phyloP scores from a whole-genome alignment of 169 alveolate species.

The Toxoplasma gondii region DNA sequence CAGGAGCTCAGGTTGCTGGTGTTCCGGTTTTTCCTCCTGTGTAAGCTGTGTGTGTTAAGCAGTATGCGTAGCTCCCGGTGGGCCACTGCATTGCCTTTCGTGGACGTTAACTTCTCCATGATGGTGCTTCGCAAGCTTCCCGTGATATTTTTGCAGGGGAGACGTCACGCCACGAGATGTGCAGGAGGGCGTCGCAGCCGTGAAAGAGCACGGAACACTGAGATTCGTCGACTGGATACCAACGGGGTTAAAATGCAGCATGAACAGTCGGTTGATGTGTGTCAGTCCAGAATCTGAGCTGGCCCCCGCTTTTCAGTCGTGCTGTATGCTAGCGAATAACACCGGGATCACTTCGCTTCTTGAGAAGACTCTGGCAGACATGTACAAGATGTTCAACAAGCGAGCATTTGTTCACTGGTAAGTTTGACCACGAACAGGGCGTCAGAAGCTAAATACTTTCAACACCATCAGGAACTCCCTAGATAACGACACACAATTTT shows the following conservation, averaged over 20 bases:
- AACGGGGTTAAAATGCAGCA: constrained; percentile 48
- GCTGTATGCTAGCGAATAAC: constrained; percentile 56
- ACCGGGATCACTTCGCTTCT: constrained; percentile 36
- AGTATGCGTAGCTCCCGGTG: no score
- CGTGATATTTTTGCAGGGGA: constrained; percentile 32
- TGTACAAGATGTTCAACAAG: constrained; percentile 40
- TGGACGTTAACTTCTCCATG: no score
- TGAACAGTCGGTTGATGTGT: constrained; percentile 12
- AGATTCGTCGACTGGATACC: constrained; percentile 58
- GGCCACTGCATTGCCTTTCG: no score
- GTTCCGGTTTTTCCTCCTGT: no score
- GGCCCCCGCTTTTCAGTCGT: constrained; percentile 42
- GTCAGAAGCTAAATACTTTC: background rate
- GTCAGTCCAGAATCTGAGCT: constrained; percentile 31
- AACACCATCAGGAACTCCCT: background rate
- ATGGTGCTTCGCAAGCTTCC: background rate
- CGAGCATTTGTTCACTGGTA: constrained; percentile 54
- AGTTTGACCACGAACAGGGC: background rate
- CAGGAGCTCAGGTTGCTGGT: no score
- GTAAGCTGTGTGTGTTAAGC: no score
- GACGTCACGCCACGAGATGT: constrained; percentile 49
- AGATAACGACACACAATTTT: background rate
- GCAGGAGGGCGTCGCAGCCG: constrained; percentile 38
- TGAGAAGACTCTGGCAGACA: constrained; percentile 11
- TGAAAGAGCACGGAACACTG: background rate